Evolutionary conservation across 805 yeast genomes (phyloP).

Genomic region (Metschnikowia orientalis): DNA sequence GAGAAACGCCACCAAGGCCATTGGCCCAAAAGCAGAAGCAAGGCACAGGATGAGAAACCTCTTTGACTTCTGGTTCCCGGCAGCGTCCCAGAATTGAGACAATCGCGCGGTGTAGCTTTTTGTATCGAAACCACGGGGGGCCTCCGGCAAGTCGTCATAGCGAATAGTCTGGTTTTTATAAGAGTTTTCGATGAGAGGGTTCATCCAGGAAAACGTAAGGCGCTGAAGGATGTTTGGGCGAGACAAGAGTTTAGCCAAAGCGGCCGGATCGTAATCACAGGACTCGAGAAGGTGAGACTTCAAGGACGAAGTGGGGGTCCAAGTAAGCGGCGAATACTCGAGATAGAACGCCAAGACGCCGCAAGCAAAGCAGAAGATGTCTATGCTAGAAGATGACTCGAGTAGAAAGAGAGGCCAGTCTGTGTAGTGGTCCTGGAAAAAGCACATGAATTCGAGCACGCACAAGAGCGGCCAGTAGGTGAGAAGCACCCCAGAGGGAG

Average conservation of each 20-base stretch:
- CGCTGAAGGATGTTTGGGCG: conserved; percentile 33
- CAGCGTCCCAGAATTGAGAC: conserved; percentile 16
- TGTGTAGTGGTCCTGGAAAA: conserved; percentile 27
- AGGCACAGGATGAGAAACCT: conserved; percentile 18
- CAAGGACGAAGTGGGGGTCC: conserved; percentile 29
- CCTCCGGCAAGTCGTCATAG: conserved; percentile 26
- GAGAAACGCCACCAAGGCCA: conserved; percentile 20
- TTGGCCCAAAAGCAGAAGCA: conserved; percentile 25
- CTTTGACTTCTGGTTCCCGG: conserved; percentile 6
- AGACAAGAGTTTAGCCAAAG: conserved; percentile 13
- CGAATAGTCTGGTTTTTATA: conserved; percentile 33
- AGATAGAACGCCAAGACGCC: conserved; percentile 31
- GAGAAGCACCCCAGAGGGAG: conserved; percentile 36
- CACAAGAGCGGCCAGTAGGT: conserved; percentile 36
- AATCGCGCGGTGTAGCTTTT: conserved; percentile 16
- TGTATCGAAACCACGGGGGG: conserved; percentile 25
- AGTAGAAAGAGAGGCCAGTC: conserved; percentile 19
- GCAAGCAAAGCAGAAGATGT: conserved; percentile 18
- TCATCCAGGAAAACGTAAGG: conserved; percentile 47
- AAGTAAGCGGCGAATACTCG: conserved; percentile 31
- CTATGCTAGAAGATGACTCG: conserved; percentile 6
- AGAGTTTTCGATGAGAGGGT: conserved; percentile 37
- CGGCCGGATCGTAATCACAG: conserved; percentile 15
- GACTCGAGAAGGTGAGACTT: conserved; percentile 1
- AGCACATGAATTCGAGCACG: conserved; percentile 17